Evolutionary conservation across 352 stramenopile genomes (phyloP).

Genomic region (Pythium folliculosum): DNA sequence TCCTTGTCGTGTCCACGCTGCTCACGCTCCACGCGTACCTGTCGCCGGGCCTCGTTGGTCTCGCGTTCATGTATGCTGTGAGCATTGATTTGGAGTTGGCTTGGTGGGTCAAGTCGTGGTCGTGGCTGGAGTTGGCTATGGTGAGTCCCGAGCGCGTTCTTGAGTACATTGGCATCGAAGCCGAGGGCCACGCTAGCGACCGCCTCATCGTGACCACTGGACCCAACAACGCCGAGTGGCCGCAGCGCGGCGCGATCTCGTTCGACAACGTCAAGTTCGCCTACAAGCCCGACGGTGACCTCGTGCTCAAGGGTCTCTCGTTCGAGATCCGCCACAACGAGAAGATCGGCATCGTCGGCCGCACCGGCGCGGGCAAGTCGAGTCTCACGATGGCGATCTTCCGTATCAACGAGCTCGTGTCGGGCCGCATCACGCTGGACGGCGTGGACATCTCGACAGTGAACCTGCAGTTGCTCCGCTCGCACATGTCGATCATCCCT

Average conservation of each 20-base stretch:
- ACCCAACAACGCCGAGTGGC: constrained; percentile 53
- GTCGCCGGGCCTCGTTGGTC: constrained; percentile 68
- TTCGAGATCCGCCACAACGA: constrained; percentile 53
- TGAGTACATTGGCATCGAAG: constrained; percentile 42
- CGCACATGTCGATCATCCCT: constrained; percentile 53
- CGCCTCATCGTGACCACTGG: constrained; percentile 13
- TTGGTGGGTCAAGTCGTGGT: constrained; percentile 58
- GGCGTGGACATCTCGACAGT: constrained; percentile 42
- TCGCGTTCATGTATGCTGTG: constrained; percentile 88
- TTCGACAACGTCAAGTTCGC: constrained; percentile 81
- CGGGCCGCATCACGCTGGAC: constrained; percentile 41
- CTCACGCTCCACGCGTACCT: constrained; percentile 34
- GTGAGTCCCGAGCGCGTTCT: constrained; percentile 56
- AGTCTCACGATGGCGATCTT: constrained; percentile 23
- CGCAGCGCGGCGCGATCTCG: constrained; percentile 52
- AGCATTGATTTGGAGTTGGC: constrained; percentile 80
- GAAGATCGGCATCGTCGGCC: constrained; percentile 66
- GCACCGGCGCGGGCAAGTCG: constrained; percentile 18
- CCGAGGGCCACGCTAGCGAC: constrained; percentile 27
- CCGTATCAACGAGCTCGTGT: constrained; percentile 45
- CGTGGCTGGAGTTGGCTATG: constrained; percentile 53
- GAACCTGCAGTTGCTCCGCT: constrained; percentile 27
- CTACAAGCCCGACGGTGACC: constrained; percentile 62
- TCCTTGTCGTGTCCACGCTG: constrained; percentile 41
- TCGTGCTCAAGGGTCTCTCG: constrained; percentile 49